Evolutionary conservation across 139 green algal species (phyloP).

Genomic region (Chlorella sorokiniana): DNA sequence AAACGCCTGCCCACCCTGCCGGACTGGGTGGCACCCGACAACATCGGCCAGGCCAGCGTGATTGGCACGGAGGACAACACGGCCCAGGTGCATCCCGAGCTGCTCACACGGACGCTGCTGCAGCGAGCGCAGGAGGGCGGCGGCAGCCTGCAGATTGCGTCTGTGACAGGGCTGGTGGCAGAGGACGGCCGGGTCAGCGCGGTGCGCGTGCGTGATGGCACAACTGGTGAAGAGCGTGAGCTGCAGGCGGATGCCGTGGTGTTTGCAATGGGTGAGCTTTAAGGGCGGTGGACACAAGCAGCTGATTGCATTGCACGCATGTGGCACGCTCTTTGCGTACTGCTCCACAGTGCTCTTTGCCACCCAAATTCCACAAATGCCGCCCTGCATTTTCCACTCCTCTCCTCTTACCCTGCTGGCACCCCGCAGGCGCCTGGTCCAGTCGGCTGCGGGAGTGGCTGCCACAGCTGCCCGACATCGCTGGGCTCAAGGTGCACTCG

Average conservation of each 20-base stretch:
- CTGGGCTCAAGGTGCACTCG: slow-evolving; percentile 76
- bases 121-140: slow-evolving; percentile 42
- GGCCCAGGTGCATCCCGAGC: slow-evolving; percentile 78
- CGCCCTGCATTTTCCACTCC: no score
- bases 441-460: slow-evolving; percentile 52
- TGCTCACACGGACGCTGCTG: slow-evolving; percentile 72
- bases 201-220: background rate
- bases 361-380: no score
- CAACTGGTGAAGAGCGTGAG: background rate
- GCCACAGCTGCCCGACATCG: slow-evolving; percentile 38
- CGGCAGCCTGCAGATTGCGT: slow-evolving; percentile 51
- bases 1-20: slow-evolving; percentile 6
- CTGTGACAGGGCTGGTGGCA: slow-evolving; percentile 48
- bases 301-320: background rate
- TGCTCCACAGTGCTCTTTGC: no score
- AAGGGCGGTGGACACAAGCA: background rate
- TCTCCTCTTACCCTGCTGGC: background rate
- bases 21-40: slow-evolving; percentile 49
- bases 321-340: no score
- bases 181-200: slow-evolving; percentile 45
- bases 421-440: slow-evolving; percentile 65
- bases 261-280: slow-evolving; percentile 70
- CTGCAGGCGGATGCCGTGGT: slow-evolving; percentile 69
- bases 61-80: slow-evolving; percentile 64
- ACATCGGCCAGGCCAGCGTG: slow-evolving; percentile 7